Percentiles rank a stretch among this genome's conserved stretches.
phyloP scores from a whole-genome alignment of 2,329 filamentous ascomycete genomes.

The Neofusicoccum laricinum region DNA sequence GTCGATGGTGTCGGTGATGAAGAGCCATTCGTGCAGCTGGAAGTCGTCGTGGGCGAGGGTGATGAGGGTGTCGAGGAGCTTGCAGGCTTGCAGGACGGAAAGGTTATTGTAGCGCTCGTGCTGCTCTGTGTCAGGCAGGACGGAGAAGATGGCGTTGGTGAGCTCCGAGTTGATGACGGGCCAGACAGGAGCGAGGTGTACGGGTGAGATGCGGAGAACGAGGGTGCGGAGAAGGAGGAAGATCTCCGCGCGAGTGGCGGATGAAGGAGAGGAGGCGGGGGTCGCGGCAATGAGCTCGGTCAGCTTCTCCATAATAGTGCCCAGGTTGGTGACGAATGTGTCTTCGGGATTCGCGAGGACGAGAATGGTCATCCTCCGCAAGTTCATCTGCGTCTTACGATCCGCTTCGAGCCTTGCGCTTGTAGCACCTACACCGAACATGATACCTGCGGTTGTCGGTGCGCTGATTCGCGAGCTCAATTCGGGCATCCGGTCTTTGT shows the following conservation, averaged over 20 bases:
- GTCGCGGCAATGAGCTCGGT: conserved; percentile 84
- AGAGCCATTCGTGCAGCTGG: conserved; percentile 97
- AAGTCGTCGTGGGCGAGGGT: conserved; percentile 90
- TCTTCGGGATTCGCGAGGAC: conserved; percentile 75
- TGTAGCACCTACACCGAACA: conserved; percentile 96
- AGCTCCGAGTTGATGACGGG: conserved; percentile 85
- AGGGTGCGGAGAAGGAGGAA: conserved; percentile 85
- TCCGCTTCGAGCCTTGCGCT: conserved; percentile 94
- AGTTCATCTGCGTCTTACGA: conserved; percentile 83
- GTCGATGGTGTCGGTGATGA: conserved; percentile 94
- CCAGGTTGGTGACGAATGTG: conserved; percentile 73
- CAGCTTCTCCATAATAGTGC: conserved; percentile 73
- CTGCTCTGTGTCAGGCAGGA: conserved; percentile 59
- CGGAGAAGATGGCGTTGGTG: conserved; percentile 72
- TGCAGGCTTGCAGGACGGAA: conserved; percentile 85
- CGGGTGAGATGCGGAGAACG: conserved; percentile 71
- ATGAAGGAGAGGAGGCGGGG: conserved; percentile 85
- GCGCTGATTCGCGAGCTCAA: conserved; percentile 74
- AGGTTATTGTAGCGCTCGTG: conserved; percentile 73
- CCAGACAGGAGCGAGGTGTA: conserved; percentile 84
- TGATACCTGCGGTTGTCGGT: conserved; percentile 89
- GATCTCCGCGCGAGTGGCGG: conserved; percentile 80
- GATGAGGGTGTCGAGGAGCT: conserved; percentile 85
- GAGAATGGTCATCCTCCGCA: conserved; percentile 77
- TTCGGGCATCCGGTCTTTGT: conserved; percentile 86